Base-by-base conservation (phyloP, 2,329 filamentous ascomycete genomes). In the Aspergillus hiratsukae region DNA sequence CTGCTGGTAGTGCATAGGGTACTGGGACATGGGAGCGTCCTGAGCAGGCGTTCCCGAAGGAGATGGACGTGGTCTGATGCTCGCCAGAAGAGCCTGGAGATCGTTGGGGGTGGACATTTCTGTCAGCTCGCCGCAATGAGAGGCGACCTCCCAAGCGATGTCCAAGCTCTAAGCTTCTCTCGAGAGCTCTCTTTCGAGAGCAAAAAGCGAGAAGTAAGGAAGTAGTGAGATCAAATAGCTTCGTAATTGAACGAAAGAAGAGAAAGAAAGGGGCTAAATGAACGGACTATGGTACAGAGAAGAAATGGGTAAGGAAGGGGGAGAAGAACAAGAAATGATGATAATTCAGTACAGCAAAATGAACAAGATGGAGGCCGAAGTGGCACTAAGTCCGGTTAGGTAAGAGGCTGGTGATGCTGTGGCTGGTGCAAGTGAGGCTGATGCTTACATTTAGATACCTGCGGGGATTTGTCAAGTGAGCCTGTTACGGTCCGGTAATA, bases 81-180 rank as follows among this genome's bases (percentile, higher is more conserved):
- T 77, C 52, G 76, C 75, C 65, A 79, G 69, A 37, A 79, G 72
- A 66, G 76, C 74, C 67, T 78, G 76, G 56, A 79, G 67, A 69
- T 79, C 75, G 58, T 71, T 74, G 57, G 73, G 72, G 66, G 73
- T 74, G 60, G 76, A 78, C 76, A 78, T 78, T 75, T 74, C 75
- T 75, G 72, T 67, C 72, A 61, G 21, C 68, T 67, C 68, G 67
- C 68, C 68, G 58, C 53, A 53, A 54, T 58, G 51, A 55, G 55
- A 64, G 64, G 62, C 66, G 66, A 69, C 67, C 66, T 65, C 64
- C 31, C 61, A 66, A 64, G 61, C 54, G 58, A 61, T 61, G 58
- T 59, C 59, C 63, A 64, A 70, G 64, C 66, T 67, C 58, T 48
- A 46, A 52, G 50, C 48, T 65, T 61, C 62, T 66, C 59, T 64